phyloP scores from a whole-genome alignment of 2,329 filamentous ascomycete species.

The Allantophomopsis cytisporea region DNA sequence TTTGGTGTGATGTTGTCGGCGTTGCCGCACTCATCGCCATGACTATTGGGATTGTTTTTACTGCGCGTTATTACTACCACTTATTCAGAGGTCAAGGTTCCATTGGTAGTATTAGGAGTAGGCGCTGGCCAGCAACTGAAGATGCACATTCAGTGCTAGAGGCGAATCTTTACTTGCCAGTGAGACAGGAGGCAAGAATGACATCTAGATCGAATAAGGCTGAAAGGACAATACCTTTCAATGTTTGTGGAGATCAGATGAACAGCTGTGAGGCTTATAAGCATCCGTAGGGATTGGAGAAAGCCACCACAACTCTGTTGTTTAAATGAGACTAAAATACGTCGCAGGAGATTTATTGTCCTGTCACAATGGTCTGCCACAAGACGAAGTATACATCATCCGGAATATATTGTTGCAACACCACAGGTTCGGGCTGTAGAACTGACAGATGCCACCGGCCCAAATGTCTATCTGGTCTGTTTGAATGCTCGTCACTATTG shows the following conservation, averaged over 20 bases:
- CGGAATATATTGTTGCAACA: slow-evolving; percentile 14
- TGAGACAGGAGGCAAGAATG: slow-evolving; percentile 6
- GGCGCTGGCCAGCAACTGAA: too few relatives aligned
- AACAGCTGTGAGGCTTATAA: slow-evolving; percentile 13
- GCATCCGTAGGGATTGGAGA: slow-evolving; percentile 9
- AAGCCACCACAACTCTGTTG: too few relatives aligned
- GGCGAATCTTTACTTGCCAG: slow-evolving; percentile 8
- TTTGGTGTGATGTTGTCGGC: slow-evolving; percentile 7
- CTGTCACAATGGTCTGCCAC: slow-evolving; percentile 11
- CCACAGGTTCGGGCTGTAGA: slow-evolving; percentile 8
- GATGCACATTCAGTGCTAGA: neutral
- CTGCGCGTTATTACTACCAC: slow-evolving; percentile 11
- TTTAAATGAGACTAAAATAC: too few relatives aligned
- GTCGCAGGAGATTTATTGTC: slow-evolving; percentile 15
- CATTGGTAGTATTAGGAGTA: too few relatives aligned
- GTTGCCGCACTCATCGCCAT: slow-evolving; percentile 7
- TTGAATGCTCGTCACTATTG: slow-evolving; percentile 11
- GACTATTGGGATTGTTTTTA: slow-evolving; percentile 11
- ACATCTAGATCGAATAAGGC: neutral
- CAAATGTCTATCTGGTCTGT: slow-evolving; percentile 8
- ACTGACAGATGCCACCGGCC: slow-evolving; percentile 7
- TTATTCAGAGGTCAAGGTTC: slow-evolving; percentile 13
- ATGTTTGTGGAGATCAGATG: slow-evolving; percentile 15
- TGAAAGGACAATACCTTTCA: slow-evolving; percentile 11
- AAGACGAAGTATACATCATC: slow-evolving; percentile 9